Evolutionary conservation across 1,139 yeast genomes (phyloP).

Genomic region (Suhomyces bokatorum): DNA sequence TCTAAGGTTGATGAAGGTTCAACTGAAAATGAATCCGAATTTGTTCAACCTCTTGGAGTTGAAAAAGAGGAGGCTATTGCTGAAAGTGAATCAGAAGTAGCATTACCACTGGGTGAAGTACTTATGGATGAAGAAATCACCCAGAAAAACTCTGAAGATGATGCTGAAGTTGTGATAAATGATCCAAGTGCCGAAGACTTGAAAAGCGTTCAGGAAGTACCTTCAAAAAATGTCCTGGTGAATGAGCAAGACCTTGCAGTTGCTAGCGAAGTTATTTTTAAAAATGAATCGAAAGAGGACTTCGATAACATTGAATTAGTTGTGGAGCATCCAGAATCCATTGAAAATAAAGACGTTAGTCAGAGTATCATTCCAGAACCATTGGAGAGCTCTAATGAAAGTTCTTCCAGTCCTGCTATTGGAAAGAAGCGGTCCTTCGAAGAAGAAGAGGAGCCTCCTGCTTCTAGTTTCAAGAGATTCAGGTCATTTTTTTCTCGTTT

Average conservation of each 20-base stretch:
- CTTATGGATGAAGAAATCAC: neutral
- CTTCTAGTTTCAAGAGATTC: constrained; percentile 3
- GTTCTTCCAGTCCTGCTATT: neutral
- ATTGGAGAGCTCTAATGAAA: too few relatives aligned
- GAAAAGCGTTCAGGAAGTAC: too few relatives aligned
- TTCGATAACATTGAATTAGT: too few relatives aligned
- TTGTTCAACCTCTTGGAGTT: constrained; percentile 4
- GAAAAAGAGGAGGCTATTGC: constrained; percentile 4
- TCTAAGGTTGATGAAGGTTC: constrained; percentile 1
- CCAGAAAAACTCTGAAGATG: too few relatives aligned
- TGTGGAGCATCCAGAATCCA: neutral
- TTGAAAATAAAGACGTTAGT: too few relatives aligned
- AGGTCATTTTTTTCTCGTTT: constrained; percentile 2
- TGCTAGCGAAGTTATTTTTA: too few relatives aligned
- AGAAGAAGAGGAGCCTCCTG: neutral
- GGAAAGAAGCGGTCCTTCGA: neutral
- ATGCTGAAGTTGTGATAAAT: too few relatives aligned
- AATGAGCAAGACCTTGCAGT: too few relatives aligned
- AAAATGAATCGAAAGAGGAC: too few relatives aligned
- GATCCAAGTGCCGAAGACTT: too few relatives aligned
- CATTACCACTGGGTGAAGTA: neutral
- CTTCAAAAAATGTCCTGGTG: too few relatives aligned
- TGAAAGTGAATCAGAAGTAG: neutral
- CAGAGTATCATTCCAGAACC: too few relatives aligned
- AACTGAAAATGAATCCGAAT: constrained; percentile 4